phyloP scores from a whole-genome alignment of 371 early-diverging fungal genomes.

The Conidiobolus incongruus region DNA sequence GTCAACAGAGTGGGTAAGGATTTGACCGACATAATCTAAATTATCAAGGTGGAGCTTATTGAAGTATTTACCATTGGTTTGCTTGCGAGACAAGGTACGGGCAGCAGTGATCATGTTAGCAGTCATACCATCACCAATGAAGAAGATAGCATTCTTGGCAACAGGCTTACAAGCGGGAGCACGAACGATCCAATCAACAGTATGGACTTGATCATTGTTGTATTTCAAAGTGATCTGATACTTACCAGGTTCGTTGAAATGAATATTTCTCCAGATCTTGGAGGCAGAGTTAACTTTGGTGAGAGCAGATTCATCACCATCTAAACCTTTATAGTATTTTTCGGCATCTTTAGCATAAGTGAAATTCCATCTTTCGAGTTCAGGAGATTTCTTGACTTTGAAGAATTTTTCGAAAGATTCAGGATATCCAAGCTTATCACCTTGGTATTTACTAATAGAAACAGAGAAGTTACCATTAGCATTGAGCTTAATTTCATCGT shows the following conservation, averaged over 20 bases:
- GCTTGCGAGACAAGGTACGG: conserved; percentile 22
- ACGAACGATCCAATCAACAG: too few relatives aligned
- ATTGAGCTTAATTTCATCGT: conserved; percentile 12
- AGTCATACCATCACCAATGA: too few relatives aligned
- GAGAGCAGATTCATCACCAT: conserved; percentile 8
- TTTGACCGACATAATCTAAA: conserved; percentile 35
- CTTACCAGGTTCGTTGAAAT: conserved; percentile 25
- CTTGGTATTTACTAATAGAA: conserved; percentile 1
- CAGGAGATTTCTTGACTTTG: conserved; percentile 14
- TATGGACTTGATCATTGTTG: too few relatives aligned
- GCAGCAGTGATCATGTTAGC: too few relatives aligned
- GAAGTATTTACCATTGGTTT: conserved; percentile 26
- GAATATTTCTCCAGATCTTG: conserved; percentile 27
- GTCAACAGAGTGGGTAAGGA: conserved; percentile 45
- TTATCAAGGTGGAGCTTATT: conserved; percentile 31
- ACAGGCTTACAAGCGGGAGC: too few relatives aligned
- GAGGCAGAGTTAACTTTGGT: conserved; percentile 24
- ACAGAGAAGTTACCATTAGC: conserved; percentile 4
- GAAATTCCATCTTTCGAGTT: conserved; percentile 22
- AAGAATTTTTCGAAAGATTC: conserved; percentile 16
- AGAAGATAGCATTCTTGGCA: too few relatives aligned
- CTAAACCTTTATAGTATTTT: conserved; percentile 15
- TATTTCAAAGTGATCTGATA: too few relatives aligned
- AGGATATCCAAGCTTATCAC: conserved; percentile 7
- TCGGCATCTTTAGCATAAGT: too few relatives aligned